Conservation (phyloP, 495 filamentous ascomycete genomes). For the Articulospora tetracladia region DNA sequence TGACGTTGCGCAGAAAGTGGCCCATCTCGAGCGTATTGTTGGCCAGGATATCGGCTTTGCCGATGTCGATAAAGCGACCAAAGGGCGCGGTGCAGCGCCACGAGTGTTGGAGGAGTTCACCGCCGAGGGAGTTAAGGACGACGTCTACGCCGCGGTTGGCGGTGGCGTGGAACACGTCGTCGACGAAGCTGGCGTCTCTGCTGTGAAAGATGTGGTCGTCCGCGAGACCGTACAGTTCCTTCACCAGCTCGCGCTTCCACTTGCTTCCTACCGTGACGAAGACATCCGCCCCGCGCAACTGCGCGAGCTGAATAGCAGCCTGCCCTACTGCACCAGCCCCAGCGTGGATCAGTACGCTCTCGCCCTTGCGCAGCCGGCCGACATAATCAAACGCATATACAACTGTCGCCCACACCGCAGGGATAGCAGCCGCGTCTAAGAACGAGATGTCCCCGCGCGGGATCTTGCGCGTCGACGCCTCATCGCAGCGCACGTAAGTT, state of each 20-base stretch:
- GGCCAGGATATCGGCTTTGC: constrained; percentile 20
- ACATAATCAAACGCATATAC: constrained; percentile 48
- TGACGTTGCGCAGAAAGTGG: constrained; percentile 28
- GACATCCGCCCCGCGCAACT: constrained; percentile 63
- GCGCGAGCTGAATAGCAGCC: constrained; percentile 71
- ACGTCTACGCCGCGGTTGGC: constrained; percentile 48
- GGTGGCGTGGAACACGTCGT: constrained; percentile 38
- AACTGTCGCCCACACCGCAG: constrained; percentile 51
- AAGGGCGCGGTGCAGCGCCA: constrained; percentile 44
- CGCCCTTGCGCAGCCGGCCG: constrained; percentile 55
- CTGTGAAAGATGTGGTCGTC: constrained; percentile 47
- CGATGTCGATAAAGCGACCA: constrained; percentile 44
- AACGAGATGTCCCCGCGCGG: constrained; percentile 32
- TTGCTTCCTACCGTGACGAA: constrained; percentile 41
- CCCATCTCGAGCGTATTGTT: constrained; percentile 28
- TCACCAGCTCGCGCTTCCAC: constrained; percentile 53
- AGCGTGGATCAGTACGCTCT: constrained; percentile 83
- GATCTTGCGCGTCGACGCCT: constrained; percentile 26
- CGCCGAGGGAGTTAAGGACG: constrained; percentile 46
- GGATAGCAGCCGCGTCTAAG: constrained; percentile 34
- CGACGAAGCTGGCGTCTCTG: constrained; percentile 33
- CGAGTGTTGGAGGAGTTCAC: constrained; percentile 38
- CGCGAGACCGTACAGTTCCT: constrained; percentile 44
- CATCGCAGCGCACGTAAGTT: constrained; percentile 32
- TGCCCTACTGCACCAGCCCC: constrained; percentile 84